Percentiles rank a stretch among this genome's conserved stretches.
Evolutionary conservation across 2,329 filamentous ascomycete species (phyloP).

Genomic region (Aspergillus transmontanensis): DNA sequence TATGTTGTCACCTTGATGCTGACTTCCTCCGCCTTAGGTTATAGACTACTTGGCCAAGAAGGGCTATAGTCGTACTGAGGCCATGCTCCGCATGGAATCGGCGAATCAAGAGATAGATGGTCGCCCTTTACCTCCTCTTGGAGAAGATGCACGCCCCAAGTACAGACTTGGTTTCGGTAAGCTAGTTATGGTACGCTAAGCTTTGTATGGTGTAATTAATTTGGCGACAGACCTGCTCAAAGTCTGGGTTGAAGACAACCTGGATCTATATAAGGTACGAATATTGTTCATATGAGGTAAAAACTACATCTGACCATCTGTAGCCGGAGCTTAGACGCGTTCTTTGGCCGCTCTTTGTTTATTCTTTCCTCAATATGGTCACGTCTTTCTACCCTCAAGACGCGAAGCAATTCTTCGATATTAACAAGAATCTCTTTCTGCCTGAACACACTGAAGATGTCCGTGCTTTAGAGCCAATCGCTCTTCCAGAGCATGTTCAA

Average conservation of each 20-base stretch:
- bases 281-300: background rate
- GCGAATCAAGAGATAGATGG: slow-evolving; percentile 80
- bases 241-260: slow-evolving; percentile 85
- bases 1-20: background rate
- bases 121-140: slow-evolving; percentile 66
- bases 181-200: slow-evolving; percentile 14
- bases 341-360: slow-evolving; percentile 91
- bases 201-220: background rate
- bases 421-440: slow-evolving; percentile 71
- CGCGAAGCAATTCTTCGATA: slow-evolving; percentile 71
- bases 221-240: slow-evolving; percentile 61
- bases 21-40: slow-evolving; percentile 54
- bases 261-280: slow-evolving; percentile 87
- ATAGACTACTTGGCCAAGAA: slow-evolving; percentile 96
- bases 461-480: slow-evolving; percentile 71
- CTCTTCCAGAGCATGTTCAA: slow-evolving; percentile 73
- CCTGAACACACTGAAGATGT: slow-evolving; percentile 79
- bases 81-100: slow-evolving; percentile 88
- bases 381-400: slow-evolving; percentile 71
- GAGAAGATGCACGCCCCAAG: slow-evolving; percentile 75
- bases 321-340: slow-evolving; percentile 85
- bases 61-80: slow-evolving; percentile 89
- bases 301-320: slow-evolving; percentile 1
- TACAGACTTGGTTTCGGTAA: slow-evolving; percentile 72
- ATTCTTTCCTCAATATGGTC: slow-evolving; percentile 83